Evolutionary conservation across 1,139 yeast genomes (phyloP).

Genomic region (Candida anutae): DNA sequence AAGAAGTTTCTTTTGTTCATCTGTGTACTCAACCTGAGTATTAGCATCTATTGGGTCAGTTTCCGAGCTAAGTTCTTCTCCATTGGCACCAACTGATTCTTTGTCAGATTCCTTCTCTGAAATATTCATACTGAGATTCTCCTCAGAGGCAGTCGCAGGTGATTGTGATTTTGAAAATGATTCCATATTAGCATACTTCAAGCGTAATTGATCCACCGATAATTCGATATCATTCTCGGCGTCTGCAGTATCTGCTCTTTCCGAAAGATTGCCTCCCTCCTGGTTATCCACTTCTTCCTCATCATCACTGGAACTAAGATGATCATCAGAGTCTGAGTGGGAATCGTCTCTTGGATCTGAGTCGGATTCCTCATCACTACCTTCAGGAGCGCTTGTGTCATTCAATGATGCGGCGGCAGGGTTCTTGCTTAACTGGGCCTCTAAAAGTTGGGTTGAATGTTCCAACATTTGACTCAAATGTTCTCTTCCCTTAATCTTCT

Average conservation of each 20-base stretch:
- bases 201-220: constrained; percentile 56
- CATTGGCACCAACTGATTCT: neutral
- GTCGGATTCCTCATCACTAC: constrained; percentile 16
- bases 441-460: constrained; percentile 83
- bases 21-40: constrained; percentile 20
- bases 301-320: constrained; percentile 17
- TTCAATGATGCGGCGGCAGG: neutral
- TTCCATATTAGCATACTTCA: constrained; percentile 53
- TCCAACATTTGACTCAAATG: constrained; percentile 85
- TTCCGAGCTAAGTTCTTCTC: too few species aligned
- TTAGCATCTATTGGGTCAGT: neutral
- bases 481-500: constrained; percentile 73
- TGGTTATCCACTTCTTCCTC: constrained; percentile 24
- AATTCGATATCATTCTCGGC: constrained; percentile 38
- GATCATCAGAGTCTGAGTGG: constrained; percentile 14
- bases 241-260: neutral
- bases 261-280: constrained; percentile 10
- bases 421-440: constrained; percentile 63
- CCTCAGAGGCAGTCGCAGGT: constrained; percentile 2
- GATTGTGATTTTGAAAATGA: constrained; percentile 11
- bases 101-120: neutral
- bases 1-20: constrained; percentile 27
- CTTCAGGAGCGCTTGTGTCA: constrained; percentile 6
- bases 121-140: too few species aligned
- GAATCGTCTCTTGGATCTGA: constrained; percentile 9